Evolutionary conservation across 2,329 filamentous ascomycete genomes (phyloP), one percentile per base, ranked within the genome.

Genomic region (Onygenales sp.): DNA sequence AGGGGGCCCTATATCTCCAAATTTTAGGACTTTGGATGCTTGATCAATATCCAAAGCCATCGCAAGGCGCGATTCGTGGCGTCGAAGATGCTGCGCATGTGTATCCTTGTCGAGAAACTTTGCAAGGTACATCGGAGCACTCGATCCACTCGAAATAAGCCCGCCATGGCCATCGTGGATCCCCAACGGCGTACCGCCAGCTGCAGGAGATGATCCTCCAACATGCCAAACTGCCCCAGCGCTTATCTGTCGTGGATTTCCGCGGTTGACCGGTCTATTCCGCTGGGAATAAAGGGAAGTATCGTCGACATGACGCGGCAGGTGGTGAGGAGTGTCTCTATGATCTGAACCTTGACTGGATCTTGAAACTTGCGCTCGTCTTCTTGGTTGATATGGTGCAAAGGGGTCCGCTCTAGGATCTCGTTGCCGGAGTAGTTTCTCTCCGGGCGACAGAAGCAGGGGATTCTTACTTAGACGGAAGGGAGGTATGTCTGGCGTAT

Each of bases 31-130:
- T 57, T 82, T 81, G 31, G 79, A 76, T 33, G 80, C 75, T 45
- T 82, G 83, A 64, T 95, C 84, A 56, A 97, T 78, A n/a, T 87
- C 80, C 50, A 97, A 76, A 2, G 93, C 93, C 13, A 85, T 74
- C 7, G 91, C 90, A 53, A 98, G 72, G 32, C 89, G 82, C 42
- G 80, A 79, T 62, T 87, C 82, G 64, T 95, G 87, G 51, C 80
- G 82, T 54, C 85, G 81, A 10, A 78, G 72, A 42, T 89, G 82
- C 39, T 87, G 81, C 39, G 81, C 77, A 1, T 74, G 69, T 38
- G 75, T 74, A 21, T 67, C 64, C 51, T 69, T 72, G 41, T 75
- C 72, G 36, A 81, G 65, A 61, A 84, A 86, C 51, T 72, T 75
- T 45, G 79, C 82, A 35, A 71, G 75, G 64, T 81, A 80, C 60